These are phyloP conservation scores for Penicillium sp. DNA, from an alignment of 2,329 filamentous ascomycete genomes.

Conservation along the genomic window DNA sequence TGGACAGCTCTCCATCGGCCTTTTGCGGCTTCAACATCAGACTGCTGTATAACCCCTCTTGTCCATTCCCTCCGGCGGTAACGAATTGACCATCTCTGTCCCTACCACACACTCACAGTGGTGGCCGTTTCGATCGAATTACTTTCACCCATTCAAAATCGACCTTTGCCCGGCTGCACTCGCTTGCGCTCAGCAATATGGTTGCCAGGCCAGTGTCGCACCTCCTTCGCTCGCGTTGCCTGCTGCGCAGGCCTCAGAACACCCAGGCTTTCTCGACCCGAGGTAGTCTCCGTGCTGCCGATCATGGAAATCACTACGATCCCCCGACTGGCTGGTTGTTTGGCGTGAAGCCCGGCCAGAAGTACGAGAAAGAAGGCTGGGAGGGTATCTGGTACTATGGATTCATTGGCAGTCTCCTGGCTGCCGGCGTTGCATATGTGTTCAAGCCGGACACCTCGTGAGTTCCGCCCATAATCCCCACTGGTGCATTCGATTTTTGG, in stretches of 20 bases:
- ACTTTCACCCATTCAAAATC: background rate
- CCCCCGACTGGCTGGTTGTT: constrained; percentile 88
- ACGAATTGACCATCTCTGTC: constrained; percentile 23
- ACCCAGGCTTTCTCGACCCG: constrained; percentile 38
- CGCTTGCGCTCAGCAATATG: constrained; percentile 29
- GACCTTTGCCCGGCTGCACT: constrained; percentile 10
- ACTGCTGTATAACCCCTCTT: constrained; percentile 27
- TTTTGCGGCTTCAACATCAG: constrained; percentile 38
- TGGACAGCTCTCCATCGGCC: constrained; percentile 28
- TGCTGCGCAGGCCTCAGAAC: constrained; percentile 32
- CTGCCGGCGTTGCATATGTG: constrained; percentile 74
- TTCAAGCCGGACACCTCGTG: constrained; percentile 99
- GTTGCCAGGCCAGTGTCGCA: constrained; percentile 35
- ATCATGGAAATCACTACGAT: constrained; percentile 76
- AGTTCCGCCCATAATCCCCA: constrained; percentile 41
- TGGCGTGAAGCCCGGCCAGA: constrained; percentile 89
- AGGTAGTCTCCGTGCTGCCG: constrained; percentile 38
- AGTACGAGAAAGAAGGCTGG: constrained; percentile 94
- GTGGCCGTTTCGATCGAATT: too few relatives aligned
- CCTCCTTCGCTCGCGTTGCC: constrained; percentile 35
- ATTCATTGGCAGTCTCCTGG: constrained; percentile 69
- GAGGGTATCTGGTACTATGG: constrained; percentile 80
- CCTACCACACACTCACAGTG: constrained; percentile 2
- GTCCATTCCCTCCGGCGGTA: constrained; percentile 18
- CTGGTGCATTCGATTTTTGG: background rate